Base-by-base conservation (phyloP, 176 grass and related monocot species). In the Puya raimondii region DNA sequence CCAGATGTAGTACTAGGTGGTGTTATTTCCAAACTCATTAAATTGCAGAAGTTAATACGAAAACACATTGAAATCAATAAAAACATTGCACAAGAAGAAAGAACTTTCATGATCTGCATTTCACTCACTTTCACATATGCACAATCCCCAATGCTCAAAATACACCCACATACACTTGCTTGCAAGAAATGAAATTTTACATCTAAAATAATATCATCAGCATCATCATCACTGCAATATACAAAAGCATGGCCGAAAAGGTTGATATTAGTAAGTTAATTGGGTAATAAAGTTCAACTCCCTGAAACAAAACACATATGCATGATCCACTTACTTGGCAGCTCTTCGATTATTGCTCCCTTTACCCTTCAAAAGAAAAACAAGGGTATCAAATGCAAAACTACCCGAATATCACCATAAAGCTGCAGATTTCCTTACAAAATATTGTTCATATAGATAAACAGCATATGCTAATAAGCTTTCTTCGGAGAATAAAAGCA, bases 171-270 rank as follows among this genome's bases (percentile, higher is more conserved):
- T 74, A 87, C 47, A 65, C 56, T 89, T 25, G 92, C 88, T 80
- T 96, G 76, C 73, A 80, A 67, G 80, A 89, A 96, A 72, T 96
- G 92, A 67, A 67, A 87, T 84, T 96, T 91, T 49, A 87, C 81
- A 82, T 89, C 81, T 69, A 87, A 73, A 61, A 85, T 69, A 58
- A 78, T 66, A 80, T 72, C 78, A 66, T 75, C 64, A 5, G 77
- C 51, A 17, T 74, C 77, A 72, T 77, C 83, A 85, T 16, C 47
- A 74, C 85, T 96, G 65, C 42, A 85, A 75, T 67, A 77, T 20
- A 78, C 69, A 23, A 61, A 33, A 42, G 17, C 25, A 42, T 26
- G 25, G 42, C 16, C 16, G 23, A 68, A 68, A 51, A 64, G 49
- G 64, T 16, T 4, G 54, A 14, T 54, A 61, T 23, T 63, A 59